A percentile compares a stretch with the other conserved stretches of the same genome.
These are phyloP conservation scores for Niebla homalea DNA, from an alignment of 495 filamentous ascomycete species.

Conservation along the genomic window DNA sequence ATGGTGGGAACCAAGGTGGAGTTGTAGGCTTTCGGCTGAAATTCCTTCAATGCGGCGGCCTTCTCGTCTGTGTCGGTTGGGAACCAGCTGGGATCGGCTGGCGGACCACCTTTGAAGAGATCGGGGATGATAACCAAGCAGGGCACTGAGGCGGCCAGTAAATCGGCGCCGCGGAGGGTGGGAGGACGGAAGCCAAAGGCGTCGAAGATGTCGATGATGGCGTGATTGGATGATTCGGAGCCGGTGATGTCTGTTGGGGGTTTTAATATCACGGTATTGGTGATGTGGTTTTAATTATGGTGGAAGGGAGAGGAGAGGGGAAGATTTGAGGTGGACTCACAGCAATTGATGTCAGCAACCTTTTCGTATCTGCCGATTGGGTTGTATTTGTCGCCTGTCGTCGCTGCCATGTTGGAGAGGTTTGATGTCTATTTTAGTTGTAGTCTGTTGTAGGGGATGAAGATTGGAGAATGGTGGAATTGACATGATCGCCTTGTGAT, in stretches of 20 bases:
- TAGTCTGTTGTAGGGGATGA: too few relatives aligned
- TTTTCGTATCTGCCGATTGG: too few relatives aligned
- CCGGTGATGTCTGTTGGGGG: not conserved
- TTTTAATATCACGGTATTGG: not conserved
- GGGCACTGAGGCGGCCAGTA: not conserved
- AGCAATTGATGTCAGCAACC: too few relatives aligned
- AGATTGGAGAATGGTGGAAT: too few relatives aligned
- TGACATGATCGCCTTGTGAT: too few relatives aligned
- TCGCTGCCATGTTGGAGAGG: too few relatives aligned
- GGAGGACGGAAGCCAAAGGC: conserved; percentile 1
- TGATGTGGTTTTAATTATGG: too few relatives aligned
- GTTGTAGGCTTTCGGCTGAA: not conserved
- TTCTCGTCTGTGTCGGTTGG: conserved; percentile 2
- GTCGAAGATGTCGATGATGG: conserved; percentile 2
- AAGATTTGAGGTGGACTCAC: too few relatives aligned
- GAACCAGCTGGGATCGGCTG: not conserved
- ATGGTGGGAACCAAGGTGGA: not conserved
- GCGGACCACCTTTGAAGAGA: not conserved
- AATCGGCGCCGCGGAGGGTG: conserved; percentile 1
- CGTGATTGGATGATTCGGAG: not conserved
- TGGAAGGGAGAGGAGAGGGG: too few relatives aligned
- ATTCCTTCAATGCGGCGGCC: not conserved
- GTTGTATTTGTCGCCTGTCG: too few relatives aligned
- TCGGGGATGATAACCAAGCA: conserved; percentile 1
- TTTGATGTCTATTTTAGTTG: too few relatives aligned